Evolutionary conservation across 73 alveolate genomes (phyloP).

Genomic region (Symbiodinium natans): DNA sequence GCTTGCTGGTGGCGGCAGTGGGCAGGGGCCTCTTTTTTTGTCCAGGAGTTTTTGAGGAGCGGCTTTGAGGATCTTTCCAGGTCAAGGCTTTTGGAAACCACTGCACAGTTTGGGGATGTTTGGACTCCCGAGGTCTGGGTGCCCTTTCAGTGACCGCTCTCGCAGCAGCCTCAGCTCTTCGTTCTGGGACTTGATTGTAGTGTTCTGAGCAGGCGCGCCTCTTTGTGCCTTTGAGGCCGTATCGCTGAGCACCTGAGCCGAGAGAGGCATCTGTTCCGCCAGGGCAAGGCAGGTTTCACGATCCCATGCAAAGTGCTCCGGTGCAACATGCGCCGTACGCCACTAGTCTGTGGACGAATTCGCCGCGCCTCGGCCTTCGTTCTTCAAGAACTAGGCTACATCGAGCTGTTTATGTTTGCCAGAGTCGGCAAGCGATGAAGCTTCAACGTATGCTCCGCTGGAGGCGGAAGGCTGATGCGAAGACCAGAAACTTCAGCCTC

Average conservation of each 20-base stretch:
- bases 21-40: not conserved
- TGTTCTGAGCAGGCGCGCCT: not conserved
- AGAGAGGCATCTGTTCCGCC: not conserved
- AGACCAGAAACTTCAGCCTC: too few relatives aligned
- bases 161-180: not conserved
- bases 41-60: too few relatives aligned
- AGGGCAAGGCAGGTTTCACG: not conserved
- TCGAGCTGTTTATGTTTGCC: too few relatives aligned
- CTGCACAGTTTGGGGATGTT: too few relatives aligned
- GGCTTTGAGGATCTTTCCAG: too few relatives aligned
- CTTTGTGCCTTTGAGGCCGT: not conserved
- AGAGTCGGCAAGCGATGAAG: too few relatives aligned
- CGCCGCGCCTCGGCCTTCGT: too few relatives aligned
- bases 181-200: too few relatives aligned
- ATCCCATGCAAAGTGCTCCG: not conserved
- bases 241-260: slow-evolving; percentile 1
- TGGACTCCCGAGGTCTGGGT: not conserved
- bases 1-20: not conserved
- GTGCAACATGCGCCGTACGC: not conserved
- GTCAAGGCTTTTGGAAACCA: too few relatives aligned
- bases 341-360: not conserved
- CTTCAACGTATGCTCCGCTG: too few relatives aligned
- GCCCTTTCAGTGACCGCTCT: not conserved
- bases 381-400: too few relatives aligned
- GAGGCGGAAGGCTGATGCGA: too few relatives aligned